Base-by-base conservation (phyloP, 2,329 filamentous ascomycete genomes). In the Corynespora cassiicola region DNA sequence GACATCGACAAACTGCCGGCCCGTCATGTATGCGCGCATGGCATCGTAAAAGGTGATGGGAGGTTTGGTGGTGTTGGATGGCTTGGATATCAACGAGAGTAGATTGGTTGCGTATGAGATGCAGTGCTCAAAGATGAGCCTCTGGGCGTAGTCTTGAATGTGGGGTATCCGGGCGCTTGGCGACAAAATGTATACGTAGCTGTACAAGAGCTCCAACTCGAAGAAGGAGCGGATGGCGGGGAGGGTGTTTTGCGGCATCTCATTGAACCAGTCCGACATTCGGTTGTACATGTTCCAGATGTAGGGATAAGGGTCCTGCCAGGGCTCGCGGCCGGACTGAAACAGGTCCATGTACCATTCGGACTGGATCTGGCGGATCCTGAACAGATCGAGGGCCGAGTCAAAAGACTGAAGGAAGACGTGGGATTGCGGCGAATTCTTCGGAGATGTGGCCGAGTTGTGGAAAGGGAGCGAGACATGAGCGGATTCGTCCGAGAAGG, bases 21-120 rank as follows among this genome's bases (percentile, higher is more conserved):
- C 79, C 1, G 82, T 79, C 68, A 81, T 95, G 58, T 88, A 94
- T 1, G 89, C 85, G 35, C 91, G 84, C 58, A 95, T 79, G 2
- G 90, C 88, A 61, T 96, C 92, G 58, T 95, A 86, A 55, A 91
- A 96, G 1, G 88, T 92, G 56, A 94, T 82, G 34, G 92, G 86
- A 4, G 85, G 80, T 11, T 79, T 76, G 44, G 60, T 83, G 79
- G 20, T 75, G 69, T 4, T 79, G 66, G 50, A 80, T 67, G 51
- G 80, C 20, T 65, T 61, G 11, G 54, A 55, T 16, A 87, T 78
- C 29, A 90, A 78, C 5, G 82, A 80, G 54, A 87, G 80, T 47
- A 95, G 82, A 44, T 83, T 81, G 42, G 87, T 80, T 31, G 94
- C 80, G 60, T 94, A 96, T n/a, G 85, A 80, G 51, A 92, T 83